Evolutionary conservation across 1,284 basidiomycete species (phyloP).

Genomic region (Exobasidium cylindrosporum): DNA sequence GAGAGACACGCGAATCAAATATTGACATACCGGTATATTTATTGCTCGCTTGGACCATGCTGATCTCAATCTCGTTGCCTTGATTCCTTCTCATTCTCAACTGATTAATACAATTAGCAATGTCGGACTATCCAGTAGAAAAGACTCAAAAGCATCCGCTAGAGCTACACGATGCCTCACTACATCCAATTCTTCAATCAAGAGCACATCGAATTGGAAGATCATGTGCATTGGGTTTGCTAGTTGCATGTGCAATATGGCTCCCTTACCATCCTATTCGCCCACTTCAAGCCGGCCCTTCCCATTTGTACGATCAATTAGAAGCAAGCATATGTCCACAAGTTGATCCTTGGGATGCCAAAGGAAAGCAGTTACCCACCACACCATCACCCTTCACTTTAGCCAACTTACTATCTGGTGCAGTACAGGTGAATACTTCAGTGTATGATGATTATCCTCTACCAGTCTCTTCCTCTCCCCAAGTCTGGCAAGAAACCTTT

Average conservation of each 20-base stretch:
- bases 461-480: slow-evolving; percentile 25
- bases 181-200: not conserved
- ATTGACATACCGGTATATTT: too few species aligned
- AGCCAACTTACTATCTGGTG: slow-evolving; percentile 18
- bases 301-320: not conserved
- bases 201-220: not conserved
- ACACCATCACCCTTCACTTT: not conserved
- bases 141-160: not conserved
- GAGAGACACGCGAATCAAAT: too few species aligned
- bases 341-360: not conserved
- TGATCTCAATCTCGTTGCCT: too few species aligned
- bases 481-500: slow-evolving; percentile 32
- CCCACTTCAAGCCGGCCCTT: not conserved
- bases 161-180: not conserved
- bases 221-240: not conserved
- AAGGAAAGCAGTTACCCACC: not conserved
- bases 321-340: not conserved
- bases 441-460: slow-evolving; percentile 38
- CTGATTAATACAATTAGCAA: too few species aligned
- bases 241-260: not conserved
- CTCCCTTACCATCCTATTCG: not conserved
- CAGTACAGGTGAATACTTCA: slow-evolving; percentile 42
- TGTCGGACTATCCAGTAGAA: not conserved
- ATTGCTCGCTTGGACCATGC: too few species aligned
- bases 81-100: too few species aligned